Percentiles rank a stretch among this genome's conserved stretches.
Conservation (phyloP, 208 protist genomes). For the Crithidia acanthocephali region DNA sequence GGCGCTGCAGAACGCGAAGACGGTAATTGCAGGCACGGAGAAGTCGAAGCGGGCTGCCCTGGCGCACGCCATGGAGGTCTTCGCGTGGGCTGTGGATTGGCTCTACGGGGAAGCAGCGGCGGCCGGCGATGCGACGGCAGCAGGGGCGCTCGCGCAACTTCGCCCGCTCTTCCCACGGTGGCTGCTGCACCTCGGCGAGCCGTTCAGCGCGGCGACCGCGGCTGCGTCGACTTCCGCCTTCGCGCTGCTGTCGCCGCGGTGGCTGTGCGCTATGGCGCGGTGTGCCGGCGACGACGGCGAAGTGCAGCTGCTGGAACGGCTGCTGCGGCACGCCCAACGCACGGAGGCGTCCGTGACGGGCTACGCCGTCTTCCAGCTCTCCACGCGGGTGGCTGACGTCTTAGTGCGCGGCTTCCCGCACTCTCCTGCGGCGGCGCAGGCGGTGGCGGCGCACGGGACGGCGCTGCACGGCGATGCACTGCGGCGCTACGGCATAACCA, state of each 20-base stretch:
- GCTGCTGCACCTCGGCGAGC: slow-evolving; percentile 27
- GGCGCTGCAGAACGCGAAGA: slow-evolving; percentile 15
- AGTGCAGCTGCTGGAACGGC: slow-evolving; percentile 2
- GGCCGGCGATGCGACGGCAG: background rate
- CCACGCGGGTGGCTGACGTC: slow-evolving; percentile 11
- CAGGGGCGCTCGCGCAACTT: background rate
- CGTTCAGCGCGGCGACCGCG: background rate
- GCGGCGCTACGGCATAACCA: slow-evolving; percentile 28
- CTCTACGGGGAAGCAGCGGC: slow-evolving; percentile 2
- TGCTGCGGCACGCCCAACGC: slow-evolving; percentile 19
- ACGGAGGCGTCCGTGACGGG: background rate
- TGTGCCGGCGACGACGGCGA: slow-evolving; percentile 5
- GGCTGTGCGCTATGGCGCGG: slow-evolving; percentile 13
- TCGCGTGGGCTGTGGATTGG: slow-evolving; percentile 33
- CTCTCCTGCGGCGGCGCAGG: slow-evolving; percentile 13
- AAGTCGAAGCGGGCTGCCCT: slow-evolving; percentile 20
- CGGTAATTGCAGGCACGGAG: slow-evolving; percentile 8
- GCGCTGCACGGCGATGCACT: slow-evolving; percentile 29
- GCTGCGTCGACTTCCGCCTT: background rate
- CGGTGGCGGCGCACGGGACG: slow-evolving; percentile 20
- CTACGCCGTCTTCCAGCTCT: slow-evolving; percentile 32
- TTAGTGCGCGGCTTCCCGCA: slow-evolving; percentile 24
- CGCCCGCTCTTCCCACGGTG: slow-evolving; percentile 17
- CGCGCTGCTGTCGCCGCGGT: slow-evolving; percentile 20
- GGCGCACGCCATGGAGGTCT: slow-evolving; percentile 22